A percentile compares a stretch with the other conserved stretches of the same genome.
Evolutionary conservation across 1,139 yeast genomes (phyloP).

Genomic region (Scheffersomyces cryptocercus): DNA sequence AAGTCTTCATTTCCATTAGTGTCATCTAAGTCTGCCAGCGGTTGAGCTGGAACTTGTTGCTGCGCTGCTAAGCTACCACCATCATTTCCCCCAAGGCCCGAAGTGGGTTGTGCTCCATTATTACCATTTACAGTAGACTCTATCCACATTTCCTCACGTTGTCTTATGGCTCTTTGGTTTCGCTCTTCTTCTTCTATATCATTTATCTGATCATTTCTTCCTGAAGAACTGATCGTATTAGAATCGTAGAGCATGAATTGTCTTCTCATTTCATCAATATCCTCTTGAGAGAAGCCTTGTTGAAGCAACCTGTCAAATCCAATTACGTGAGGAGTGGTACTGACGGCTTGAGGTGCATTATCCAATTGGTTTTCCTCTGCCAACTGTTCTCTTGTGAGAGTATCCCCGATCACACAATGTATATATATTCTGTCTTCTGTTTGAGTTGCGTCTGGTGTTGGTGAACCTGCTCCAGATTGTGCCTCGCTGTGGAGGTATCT

Average conservation of each 20-base stretch:
- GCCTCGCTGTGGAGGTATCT: slow-evolving; percentile 7
- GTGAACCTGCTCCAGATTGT: slow-evolving; percentile 4
- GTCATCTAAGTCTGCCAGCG: slow-evolving; percentile 34
- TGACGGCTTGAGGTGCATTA: slow-evolving; percentile 46
- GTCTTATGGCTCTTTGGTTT: slow-evolving; percentile 46
- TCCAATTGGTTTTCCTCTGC: slow-evolving; percentile 64
- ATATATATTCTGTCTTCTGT: slow-evolving; percentile 45
- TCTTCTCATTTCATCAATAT: slow-evolving; percentile 66
- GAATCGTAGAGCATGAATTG: slow-evolving; percentile 73
- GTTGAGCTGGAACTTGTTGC: slow-evolving; percentile 15
- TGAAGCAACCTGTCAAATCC: slow-evolving; percentile 84
- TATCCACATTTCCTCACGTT: slow-evolving; percentile 88
- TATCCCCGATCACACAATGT: slow-evolving; percentile 83
- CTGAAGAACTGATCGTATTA: slow-evolving; percentile 1
- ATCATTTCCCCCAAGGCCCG: background rate
- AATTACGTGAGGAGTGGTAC: slow-evolving; percentile 68
- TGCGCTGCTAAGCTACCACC: slow-evolving; percentile 8
- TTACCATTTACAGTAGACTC: slow-evolving; percentile 63
- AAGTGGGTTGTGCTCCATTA: background rate
- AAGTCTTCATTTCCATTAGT: slow-evolving; percentile 54
- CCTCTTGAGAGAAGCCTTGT: slow-evolving; percentile 82
- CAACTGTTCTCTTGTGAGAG: slow-evolving; percentile 57
- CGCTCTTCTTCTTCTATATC: slow-evolving; percentile 46
- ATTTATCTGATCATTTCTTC: slow-evolving; percentile 26
- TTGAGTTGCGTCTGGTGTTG: slow-evolving; percentile 6